Conservation (phyloP, 2,329 filamentous ascomycete species). For the Cercospora sp. region DNA sequence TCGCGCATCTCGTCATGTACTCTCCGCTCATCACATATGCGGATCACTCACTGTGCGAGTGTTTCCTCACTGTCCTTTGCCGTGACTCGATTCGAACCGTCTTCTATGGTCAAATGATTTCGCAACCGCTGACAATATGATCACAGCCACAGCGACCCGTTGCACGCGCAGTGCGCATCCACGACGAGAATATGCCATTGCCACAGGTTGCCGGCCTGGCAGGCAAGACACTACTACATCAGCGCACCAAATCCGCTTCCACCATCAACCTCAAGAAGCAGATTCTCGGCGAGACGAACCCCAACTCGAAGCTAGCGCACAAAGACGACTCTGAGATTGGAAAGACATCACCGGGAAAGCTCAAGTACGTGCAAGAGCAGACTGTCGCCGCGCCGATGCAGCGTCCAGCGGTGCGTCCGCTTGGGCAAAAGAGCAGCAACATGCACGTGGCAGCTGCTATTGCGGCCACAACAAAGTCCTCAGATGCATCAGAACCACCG, state of each 20-base stretch:
- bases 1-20: neutral
- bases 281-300: slow-evolving; percentile 37
- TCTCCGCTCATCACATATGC: slow-evolving; percentile 9
- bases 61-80: neutral
- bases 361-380: slow-evolving; percentile 38
- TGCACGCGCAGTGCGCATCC: slow-evolving; percentile 56
- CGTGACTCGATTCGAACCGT: slow-evolving; percentile 6
- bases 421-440: slow-evolving; percentile 36
- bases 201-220: slow-evolving; percentile 45
- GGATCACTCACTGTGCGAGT: neutral
- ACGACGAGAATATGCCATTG: slow-evolving; percentile 67
- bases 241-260: slow-evolving; percentile 71
- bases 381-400: slow-evolving; percentile 48
- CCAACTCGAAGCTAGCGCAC: slow-evolving; percentile 36
- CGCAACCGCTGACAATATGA: slow-evolving; percentile 33
- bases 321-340: slow-evolving; percentile 60
- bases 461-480: slow-evolving; percentile 17
- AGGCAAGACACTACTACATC: slow-evolving; percentile 69
- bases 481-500: slow-evolving; percentile 11
- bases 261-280: slow-evolving; percentile 41
- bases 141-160: slow-evolving; percentile 67
- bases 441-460: slow-evolving; percentile 23
- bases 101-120: slow-evolving; percentile 15
- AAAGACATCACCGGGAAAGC: slow-evolving; percentile 47
- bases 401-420: slow-evolving; percentile 64